Evolutionary conservation across 176 grass and related monocot species (phyloP).

Genomic region (Raddia distichophylla): DNA sequence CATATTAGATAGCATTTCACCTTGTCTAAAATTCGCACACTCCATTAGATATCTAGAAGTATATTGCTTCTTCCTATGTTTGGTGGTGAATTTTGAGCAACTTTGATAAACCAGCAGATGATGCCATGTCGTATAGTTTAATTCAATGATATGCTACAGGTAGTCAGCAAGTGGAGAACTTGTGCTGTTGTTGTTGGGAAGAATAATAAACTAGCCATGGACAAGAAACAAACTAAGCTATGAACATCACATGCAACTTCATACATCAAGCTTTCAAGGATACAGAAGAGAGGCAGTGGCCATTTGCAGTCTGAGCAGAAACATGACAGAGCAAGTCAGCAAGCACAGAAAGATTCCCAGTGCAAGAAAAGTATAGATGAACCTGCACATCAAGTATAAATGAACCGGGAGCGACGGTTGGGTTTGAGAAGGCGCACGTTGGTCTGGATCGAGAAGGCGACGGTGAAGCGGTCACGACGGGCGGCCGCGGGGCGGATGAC

Average conservation of each 20-base stretch:
- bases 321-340: conserved; percentile 85
- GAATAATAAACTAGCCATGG: too few relatives aligned
- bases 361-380: conserved; percentile 81
- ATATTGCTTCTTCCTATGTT: neutral
- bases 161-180: neutral
- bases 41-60: conserved; percentile 48
- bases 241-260: neutral
- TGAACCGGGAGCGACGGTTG: too few relatives aligned
- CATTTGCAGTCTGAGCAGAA: conserved; percentile 78
- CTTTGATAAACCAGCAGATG: neutral
- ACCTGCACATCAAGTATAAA: too few relatives aligned
- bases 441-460: too few relatives aligned
- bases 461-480: too few relatives aligned
- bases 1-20: conserved; percentile 28
- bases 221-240: too few relatives aligned
- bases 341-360: conserved; percentile 73
- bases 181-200: neutral
- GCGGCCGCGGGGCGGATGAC: too few relatives aligned
- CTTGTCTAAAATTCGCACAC: conserved; percentile 66
- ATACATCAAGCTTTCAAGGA: conserved; percentile 53
- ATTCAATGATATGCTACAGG: neutral
- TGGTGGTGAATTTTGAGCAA: neutral
- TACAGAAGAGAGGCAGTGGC: conserved; percentile 90
- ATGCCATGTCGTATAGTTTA: neutral
- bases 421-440: too few relatives aligned